Percentiles rank a stretch among this genome's conserved stretches.
Evolutionary conservation across 2,329 filamentous ascomycete genomes (phyloP).

Genomic region (Cercospora citrullina): DNA sequence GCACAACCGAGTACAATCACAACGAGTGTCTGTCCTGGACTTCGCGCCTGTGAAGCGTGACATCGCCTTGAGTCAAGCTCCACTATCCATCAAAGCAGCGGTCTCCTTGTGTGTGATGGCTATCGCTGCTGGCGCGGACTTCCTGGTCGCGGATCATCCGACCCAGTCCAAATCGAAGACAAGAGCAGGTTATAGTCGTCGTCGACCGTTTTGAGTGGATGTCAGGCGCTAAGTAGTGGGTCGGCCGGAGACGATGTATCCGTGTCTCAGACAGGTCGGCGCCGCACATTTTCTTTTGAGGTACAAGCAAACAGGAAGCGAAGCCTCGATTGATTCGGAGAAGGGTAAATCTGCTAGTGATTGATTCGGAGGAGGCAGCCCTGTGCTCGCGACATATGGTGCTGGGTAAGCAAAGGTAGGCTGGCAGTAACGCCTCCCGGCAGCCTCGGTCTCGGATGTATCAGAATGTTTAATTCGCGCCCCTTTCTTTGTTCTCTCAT

Average conservation of each 20-base stretch:
- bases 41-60: neutral
- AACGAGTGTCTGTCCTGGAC: neutral
- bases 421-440: neutral
- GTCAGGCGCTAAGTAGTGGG: neutral
- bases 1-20: neutral
- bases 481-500: neutral
- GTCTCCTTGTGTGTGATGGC: slow-evolving; percentile 9
- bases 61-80: neutral
- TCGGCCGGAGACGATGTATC: neutral
- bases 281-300: neutral
- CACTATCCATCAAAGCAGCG: neutral
- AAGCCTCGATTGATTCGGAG: neutral
- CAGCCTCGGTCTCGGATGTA: neutral
- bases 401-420: neutral
- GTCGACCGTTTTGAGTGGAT: neutral
- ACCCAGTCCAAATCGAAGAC: neutral
- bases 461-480: neutral
- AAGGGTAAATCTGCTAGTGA: neutral
- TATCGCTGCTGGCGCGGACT: slow-evolving; percentile 11
- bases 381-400: neutral
- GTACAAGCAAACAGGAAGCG: neutral
- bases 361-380: neutral
- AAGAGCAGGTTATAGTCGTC: neutral
- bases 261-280: neutral
- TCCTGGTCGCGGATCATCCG: neutral